A percentile compares a stretch with the other conserved stretches of the same genome.
These are phyloP conservation scores for Epithele typhae DNA, from an alignment of 768 basidiomycete species.

Conservation along the genomic window DNA sequence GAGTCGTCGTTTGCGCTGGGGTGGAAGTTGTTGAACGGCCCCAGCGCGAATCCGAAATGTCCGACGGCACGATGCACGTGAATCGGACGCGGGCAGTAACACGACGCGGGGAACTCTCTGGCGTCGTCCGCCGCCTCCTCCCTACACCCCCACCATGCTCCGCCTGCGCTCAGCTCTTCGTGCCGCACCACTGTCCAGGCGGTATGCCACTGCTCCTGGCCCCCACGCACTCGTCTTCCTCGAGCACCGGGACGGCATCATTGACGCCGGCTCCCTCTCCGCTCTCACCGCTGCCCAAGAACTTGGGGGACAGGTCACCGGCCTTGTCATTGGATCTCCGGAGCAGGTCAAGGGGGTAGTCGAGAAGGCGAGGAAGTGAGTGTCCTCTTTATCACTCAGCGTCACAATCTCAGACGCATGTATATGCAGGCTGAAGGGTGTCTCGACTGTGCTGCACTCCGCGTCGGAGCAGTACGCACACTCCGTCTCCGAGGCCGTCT, in stretches of 20 bases:
- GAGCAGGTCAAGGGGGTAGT: slow-evolving; percentile 63
- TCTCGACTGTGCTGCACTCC: slow-evolving; percentile 66
- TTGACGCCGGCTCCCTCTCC: slow-evolving; percentile 83
- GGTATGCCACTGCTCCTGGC: slow-evolving; percentile 56
- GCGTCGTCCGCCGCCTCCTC: neutral
- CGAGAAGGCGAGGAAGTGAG: slow-evolving; percentile 78
- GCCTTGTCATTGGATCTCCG: slow-evolving; percentile 65
- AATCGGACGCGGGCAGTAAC: neutral
- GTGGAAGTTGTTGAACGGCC: too few relatives aligned
- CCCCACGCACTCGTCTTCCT: slow-evolving; percentile 85
- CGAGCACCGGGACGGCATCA: slow-evolving; percentile 77
- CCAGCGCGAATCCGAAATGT: too few relatives aligned
- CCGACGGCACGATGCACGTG: neutral
- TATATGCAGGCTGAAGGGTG: slow-evolving; percentile 58
- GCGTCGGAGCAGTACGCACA: slow-evolving; percentile 65
- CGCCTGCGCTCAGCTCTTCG: slow-evolving; percentile 8
- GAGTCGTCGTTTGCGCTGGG: too few relatives aligned
- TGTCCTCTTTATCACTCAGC: too few relatives aligned
- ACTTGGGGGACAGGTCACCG: slow-evolving; percentile 83
- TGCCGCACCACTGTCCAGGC: slow-evolving; percentile 24
- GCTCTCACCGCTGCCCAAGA: slow-evolving; percentile 88
- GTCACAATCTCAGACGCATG: too few relatives aligned
- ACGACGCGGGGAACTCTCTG: neutral
- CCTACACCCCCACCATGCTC: slow-evolving; percentile 3
- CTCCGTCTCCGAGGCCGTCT: slow-evolving; percentile 69